A percentile compares a stretch with the other conserved stretches of the same genome.
Conservation (phyloP, 2,329 filamentous ascomycete genomes). For the Colletotrichum euphorbiae region DNA sequence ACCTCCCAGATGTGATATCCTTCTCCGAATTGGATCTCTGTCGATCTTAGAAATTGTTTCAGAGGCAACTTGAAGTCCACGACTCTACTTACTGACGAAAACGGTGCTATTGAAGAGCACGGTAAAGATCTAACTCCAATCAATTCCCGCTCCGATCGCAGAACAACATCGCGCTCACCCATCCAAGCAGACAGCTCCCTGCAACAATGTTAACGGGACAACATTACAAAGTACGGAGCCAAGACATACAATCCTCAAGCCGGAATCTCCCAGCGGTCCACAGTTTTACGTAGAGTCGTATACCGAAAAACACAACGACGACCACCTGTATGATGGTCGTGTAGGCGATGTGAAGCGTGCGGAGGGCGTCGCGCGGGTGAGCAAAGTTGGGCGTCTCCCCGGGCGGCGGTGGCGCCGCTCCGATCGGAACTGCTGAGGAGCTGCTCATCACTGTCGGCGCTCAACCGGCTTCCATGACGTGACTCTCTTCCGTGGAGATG, state of each 20-base stretch:
- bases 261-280: constrained; percentile 28
- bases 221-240: background rate
- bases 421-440: constrained; percentile 18
- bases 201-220: background rate
- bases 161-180: constrained; percentile 13
- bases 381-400: constrained; percentile 37
- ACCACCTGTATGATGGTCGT: constrained; percentile 13
- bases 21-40: constrained; percentile 28
- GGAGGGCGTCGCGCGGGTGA: constrained; percentile 30
- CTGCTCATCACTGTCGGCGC: constrained; percentile 23
- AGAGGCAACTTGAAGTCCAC: background rate
- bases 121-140: constrained; percentile 27
- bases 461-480: constrained; percentile 26
- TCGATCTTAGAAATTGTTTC: background rate
- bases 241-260: constrained; percentile 33
- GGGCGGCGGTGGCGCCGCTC: constrained; percentile 34
- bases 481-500: background rate
- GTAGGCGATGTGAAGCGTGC: constrained; percentile 17
- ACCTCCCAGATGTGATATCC: constrained; percentile 33
- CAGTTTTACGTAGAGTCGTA: constrained; percentile 33
- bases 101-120: constrained; percentile 26
- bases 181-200: constrained; percentile 36
- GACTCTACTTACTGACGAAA: constrained; percentile 30
- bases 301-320: constrained; percentile 27
- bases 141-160: background rate